Evolutionary conservation across 441 rosid genomes (phyloP).

Genomic region (Flueggea neowawraea): DNA sequence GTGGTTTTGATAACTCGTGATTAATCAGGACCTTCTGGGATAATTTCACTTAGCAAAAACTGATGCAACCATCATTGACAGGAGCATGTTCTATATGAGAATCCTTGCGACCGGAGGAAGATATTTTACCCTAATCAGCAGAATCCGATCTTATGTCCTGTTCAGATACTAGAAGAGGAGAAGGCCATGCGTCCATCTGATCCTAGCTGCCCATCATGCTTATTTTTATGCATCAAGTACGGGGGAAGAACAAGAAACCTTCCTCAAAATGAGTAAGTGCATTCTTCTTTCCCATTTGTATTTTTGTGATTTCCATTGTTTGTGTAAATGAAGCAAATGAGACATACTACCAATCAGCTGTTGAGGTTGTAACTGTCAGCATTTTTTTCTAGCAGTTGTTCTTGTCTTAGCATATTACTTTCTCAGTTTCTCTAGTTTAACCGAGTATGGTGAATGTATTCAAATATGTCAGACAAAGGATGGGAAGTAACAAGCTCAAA

Average conservation of each 20-base stretch:
- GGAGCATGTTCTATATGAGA: constrained; percentile 62
- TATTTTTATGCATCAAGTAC: constrained; percentile 62
- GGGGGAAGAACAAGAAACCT: constrained; percentile 68
- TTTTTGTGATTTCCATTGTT: too few species aligned
- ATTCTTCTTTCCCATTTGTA: too few species aligned
- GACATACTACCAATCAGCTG: too few species aligned
- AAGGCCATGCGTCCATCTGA: constrained; percentile 58
- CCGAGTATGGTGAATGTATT: constrained; percentile 1
- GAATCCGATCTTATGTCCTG: constrained; percentile 52
- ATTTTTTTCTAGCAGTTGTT: not conserved
- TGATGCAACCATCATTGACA: constrained; percentile 14
- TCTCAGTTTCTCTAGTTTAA: not conserved
- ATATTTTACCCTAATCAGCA: constrained; percentile 42
- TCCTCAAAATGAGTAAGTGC: constrained; percentile 59
- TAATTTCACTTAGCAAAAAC: too few species aligned
- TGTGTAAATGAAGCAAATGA: too few species aligned
- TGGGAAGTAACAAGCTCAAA: constrained; percentile 68
- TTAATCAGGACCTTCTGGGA: not conserved
- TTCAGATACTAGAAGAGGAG: constrained; percentile 58
- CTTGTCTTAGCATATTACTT: not conserved
- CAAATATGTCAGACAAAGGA: constrained; percentile 67
- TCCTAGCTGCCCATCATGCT: constrained; percentile 51
- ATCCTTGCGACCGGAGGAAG: constrained; percentile 43
- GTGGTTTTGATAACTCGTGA: too few species aligned
- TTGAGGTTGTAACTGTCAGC: too few species aligned